A percentile compares a stretch with the other conserved stretches of the same genome.
Conservation (phyloP, 2,329 filamentous ascomycete genomes). For the Penicillium thymicola region DNA sequence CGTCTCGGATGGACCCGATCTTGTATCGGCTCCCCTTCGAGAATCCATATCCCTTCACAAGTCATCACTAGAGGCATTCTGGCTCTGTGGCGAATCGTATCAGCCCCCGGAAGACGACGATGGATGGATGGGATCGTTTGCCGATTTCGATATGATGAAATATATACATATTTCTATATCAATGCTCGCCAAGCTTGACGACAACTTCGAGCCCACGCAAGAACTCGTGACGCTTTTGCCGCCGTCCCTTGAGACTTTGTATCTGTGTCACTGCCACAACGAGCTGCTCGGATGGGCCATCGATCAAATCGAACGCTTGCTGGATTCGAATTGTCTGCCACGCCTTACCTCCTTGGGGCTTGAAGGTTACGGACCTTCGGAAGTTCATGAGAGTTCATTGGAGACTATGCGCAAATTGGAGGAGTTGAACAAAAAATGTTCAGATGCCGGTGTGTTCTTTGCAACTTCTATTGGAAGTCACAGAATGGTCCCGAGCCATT, state of each 20-base stretch:
- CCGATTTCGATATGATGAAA: background rate
- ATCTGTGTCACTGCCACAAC: background rate
- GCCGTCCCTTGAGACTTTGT: background rate
- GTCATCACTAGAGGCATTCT: background rate
- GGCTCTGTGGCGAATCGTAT: background rate
- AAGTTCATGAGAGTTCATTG: background rate
- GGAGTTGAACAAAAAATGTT: background rate
- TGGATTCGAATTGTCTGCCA: background rate
- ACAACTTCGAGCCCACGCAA: background rate
- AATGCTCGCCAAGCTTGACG: background rate
- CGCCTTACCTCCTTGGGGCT: background rate
- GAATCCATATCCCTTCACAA: constrained; percentile 1
- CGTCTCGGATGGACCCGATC: background rate
- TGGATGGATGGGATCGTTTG: constrained; percentile 1
- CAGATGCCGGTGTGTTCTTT: background rate
- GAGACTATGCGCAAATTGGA: background rate
- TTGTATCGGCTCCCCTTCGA: background rate
- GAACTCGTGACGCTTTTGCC: background rate
- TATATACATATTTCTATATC: background rate
- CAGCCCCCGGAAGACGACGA: background rate
- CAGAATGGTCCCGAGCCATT: background rate
- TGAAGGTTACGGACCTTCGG: background rate
- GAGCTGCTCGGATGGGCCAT: background rate
- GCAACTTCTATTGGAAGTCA: background rate
- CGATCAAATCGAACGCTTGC: background rate